phyloP scores from a whole-genome alignment of 2,329 filamentous ascomycete genomes.

The Ophiostoma ips region DNA sequence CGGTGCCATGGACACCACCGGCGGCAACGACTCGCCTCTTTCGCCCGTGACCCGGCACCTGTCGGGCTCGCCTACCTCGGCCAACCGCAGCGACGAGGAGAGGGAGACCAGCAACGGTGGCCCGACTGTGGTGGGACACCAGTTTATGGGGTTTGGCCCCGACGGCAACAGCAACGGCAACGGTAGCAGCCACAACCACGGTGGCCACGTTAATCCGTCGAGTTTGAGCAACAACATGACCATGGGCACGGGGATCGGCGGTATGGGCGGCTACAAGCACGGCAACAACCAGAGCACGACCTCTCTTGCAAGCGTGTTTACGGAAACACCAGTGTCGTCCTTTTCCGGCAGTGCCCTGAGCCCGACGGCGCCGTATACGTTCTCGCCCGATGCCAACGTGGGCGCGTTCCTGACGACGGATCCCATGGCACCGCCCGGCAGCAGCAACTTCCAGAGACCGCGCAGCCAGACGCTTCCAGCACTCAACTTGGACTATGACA shows the following conservation, averaged over 20 bases:
- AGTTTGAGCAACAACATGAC: background rate
- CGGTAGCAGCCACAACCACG: background rate
- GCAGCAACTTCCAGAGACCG: constrained; percentile 53
- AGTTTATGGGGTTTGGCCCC: background rate
- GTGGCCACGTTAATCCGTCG: background rate
- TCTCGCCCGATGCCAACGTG: constrained; percentile 59
- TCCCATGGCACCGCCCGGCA: constrained; percentile 23
- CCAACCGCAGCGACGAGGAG: constrained; percentile 55
- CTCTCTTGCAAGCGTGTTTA: constrained; percentile 54
- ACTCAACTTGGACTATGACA: constrained; percentile 46
- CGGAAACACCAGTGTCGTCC: constrained; percentile 47
- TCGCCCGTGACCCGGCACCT: constrained; percentile 49
- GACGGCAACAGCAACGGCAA: background rate
- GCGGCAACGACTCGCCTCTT: constrained; percentile 55
- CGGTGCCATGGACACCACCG: constrained; percentile 26
- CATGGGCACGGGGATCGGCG: constrained; percentile 9
- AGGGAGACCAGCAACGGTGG: constrained; percentile 31
- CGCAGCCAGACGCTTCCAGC: constrained; percentile 78
- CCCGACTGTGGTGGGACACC: background rate
- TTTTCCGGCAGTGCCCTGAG: constrained; percentile 61
- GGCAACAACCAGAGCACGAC: constrained; percentile 29
- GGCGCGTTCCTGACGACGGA: constrained; percentile 45
- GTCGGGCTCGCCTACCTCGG: constrained; percentile 57
- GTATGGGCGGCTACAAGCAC: constrained; percentile 36
- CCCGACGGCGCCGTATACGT: constrained; percentile 58